Evolutionary conservation across 1,284 basidiomycete genomes (phyloP).

Genomic region (Rhodotorula sp.): DNA sequence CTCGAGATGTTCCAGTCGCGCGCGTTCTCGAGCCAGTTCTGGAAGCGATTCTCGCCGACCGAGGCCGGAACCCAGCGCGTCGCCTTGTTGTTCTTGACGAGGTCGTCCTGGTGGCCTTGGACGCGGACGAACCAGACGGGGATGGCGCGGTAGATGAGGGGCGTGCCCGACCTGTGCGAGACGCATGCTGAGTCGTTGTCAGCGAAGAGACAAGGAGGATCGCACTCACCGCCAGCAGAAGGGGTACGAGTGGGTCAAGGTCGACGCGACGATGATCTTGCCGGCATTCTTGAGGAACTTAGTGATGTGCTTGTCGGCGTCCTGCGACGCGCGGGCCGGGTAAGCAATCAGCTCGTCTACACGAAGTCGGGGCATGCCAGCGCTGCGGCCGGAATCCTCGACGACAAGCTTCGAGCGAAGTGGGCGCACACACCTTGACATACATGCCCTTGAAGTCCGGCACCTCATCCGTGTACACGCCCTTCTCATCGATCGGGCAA

Average conservation of each 20-base stretch:
- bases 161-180: slow-evolving; percentile 74
- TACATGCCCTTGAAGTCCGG: slow-evolving; percentile 85
- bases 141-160: slow-evolving; percentile 93
- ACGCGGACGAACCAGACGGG: slow-evolving; percentile 97
- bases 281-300: slow-evolving; percentile 86
- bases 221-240: slow-evolving; percentile 85
- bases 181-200: neutral
- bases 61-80: slow-evolving; percentile 90
- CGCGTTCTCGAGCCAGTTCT: slow-evolving; percentile 95
- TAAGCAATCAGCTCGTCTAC: too few species aligned
- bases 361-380: too few species aligned
- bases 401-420: neutral
- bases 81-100: slow-evolving; percentile 84
- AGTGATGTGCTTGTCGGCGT: slow-evolving; percentile 91
- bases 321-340: slow-evolving; percentile 53
- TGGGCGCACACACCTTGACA: slow-evolving; percentile 68
- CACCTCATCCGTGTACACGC: slow-evolving; percentile 84
- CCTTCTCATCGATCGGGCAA: slow-evolving; percentile 88
- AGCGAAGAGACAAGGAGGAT: neutral
- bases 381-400: neutral
- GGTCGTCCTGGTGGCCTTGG: slow-evolving; percentile 74
- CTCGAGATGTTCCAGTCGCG: slow-evolving; percentile 99
- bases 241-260: slow-evolving; percentile 87
- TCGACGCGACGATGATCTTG: slow-evolving; percentile 82
- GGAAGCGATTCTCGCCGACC: slow-evolving; percentile 90